Evolutionary conservation across 148 eudicot species (phyloP), one percentile per base, ranked within the genome.

Genomic region (Vaccinium myrtillus): DNA sequence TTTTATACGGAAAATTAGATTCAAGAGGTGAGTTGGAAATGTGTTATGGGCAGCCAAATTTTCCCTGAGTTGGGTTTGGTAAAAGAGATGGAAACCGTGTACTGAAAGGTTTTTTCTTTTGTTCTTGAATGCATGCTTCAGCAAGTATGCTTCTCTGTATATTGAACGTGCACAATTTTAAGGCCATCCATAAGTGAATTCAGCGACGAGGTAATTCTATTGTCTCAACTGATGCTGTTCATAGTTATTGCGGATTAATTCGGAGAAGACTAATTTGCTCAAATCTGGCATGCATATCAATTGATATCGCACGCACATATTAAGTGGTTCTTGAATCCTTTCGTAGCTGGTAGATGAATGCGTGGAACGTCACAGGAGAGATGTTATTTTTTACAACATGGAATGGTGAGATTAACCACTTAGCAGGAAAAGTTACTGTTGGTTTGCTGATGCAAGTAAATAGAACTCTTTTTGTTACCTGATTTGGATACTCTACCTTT

Each of bases 301-400:
- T 32, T 32, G 36, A 32, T 32, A 32, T 32, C 15, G 3, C 12
- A 8, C 18, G 39, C 53, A 49, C 1, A 4, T 76, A 81, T 82
- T 86, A 36, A 83, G 54, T 71, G 5, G 73, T 50, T 48, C 21
- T 83, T 79, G 54, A 30, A 2, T 80, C 25, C 16, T 63, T 63
- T 69, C 25, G 74, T 56, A n/a, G 59, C 88, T 93, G 98, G 98
- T 94, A 81, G 94, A 96, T 89, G 98, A 96, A 91, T 90, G 94
- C 81, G 96, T 96, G 98, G 98, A 92, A 93, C 83, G 88, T 88
- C 90, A 88, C 92, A 12, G 98, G 98, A 75, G 98, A 96, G 59
- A 92, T 90, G 91, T 96, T 96, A 91, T 96, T 93, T 83, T 85
- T 94, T 85, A 94, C 99, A n/a, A 94, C 99, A 67, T 97, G 99